Evolutionary conservation across 1,284 basidiomycete genomes (phyloP).

Genomic region (Melampsora abietis-canadensis): DNA sequence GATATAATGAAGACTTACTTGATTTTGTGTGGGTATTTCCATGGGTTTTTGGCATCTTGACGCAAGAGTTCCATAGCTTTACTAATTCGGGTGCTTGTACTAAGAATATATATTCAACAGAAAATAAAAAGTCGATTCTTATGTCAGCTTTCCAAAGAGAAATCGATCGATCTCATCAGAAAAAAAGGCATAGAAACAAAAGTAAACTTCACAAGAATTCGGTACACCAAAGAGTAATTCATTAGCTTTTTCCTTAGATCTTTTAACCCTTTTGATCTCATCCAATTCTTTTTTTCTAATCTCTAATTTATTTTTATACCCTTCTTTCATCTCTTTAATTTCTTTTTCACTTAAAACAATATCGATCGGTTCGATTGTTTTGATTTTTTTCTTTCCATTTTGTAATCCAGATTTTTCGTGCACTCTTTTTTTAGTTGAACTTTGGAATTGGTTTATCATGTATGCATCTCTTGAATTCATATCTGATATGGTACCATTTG

Average conservation of each 20-base stretch:
- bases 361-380: neutral
- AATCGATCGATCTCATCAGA: neutral
- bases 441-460: neutral
- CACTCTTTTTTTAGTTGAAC: neutral
- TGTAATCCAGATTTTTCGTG: neutral
- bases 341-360: neutral
- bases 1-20: neutral
- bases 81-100: conserved; percentile 32
- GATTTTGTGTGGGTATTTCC: neutral
- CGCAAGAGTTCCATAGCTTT: conserved; percentile 26
- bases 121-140: conserved; percentile 9
- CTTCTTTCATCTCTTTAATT: neutral
- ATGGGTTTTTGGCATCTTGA: conserved; percentile 16
- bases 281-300: neutral
- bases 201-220: neutral
- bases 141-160: neutral
- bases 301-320: neutral
- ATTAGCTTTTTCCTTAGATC: neutral
- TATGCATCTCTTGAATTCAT: conserved; percentile 5
- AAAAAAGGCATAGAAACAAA: no score
- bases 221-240: neutral
- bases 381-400: neutral
- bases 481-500: neutral
- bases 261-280: neutral
- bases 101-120: neutral